These are phyloP conservation scores for Eremothecium coryli DNA, from an alignment of 1,139 yeast species.

Conservation along the genomic window DNA sequence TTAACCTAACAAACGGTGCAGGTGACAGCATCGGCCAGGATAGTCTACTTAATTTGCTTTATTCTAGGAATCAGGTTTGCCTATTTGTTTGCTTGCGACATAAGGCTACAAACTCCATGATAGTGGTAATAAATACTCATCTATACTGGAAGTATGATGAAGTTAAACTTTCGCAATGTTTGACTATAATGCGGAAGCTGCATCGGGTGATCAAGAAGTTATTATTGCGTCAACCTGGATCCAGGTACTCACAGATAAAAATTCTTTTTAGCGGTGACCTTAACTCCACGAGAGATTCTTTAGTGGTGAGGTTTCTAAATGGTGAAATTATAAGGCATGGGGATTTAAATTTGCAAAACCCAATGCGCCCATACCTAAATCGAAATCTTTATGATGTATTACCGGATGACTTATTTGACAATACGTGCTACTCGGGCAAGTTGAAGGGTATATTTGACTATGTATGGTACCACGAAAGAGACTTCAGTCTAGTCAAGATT, in stretches of 20 bases:
- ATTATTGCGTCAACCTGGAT: conserved; percentile 26
- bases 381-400: conserved; percentile 33
- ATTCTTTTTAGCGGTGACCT: conserved; percentile 42
- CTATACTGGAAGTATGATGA: conserved; percentile 53
- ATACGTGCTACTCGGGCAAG: conserved; percentile 45
- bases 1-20: conserved; percentile 26
- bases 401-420: conserved; percentile 33
- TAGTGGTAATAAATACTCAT: conserved; percentile 49
- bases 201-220: conserved; percentile 25
- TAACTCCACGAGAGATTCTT: conserved; percentile 43
- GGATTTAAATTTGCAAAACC: conserved; percentile 29
- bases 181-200: conserved; percentile 35
- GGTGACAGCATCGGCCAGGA: conserved; percentile 21
- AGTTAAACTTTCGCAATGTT: conserved; percentile 47
- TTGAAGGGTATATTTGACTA: conserved; percentile 48
- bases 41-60: conserved; percentile 29
- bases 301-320: conserved; percentile 39
- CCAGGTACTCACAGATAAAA: conserved; percentile 23
- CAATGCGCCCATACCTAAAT: conserved; percentile 29
- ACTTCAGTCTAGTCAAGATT: conserved; percentile 35
- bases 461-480: conserved; percentile 43
- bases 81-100: conserved; percentile 41
- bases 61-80: conserved; percentile 47
- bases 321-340: conserved; percentile 31
- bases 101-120: conserved; percentile 31